These are phyloP conservation scores for Pyrenula aspistea DNA, from an alignment of 495 filamentous ascomycete species.

Conservation along the genomic window DNA sequence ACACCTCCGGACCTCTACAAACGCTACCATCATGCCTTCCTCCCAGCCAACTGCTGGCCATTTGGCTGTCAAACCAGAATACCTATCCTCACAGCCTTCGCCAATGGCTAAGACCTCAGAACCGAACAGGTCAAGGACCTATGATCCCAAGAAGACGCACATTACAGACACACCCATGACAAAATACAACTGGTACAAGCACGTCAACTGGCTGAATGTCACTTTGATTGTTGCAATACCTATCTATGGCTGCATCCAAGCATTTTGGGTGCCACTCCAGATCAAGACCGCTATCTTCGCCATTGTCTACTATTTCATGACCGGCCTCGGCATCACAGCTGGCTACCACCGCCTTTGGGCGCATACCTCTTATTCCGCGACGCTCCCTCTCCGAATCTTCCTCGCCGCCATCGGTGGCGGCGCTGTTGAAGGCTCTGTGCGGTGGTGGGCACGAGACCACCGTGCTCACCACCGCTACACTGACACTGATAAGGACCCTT, in stretches of 20 bases:
- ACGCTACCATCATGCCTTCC: constrained; percentile 12
- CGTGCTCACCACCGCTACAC: constrained; percentile 98
- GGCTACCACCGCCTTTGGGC: constrained; percentile 94
- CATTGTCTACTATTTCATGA: constrained; percentile 83
- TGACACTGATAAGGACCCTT: constrained; percentile 98
- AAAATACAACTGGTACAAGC: constrained; percentile 84
- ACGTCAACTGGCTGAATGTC: constrained; percentile 93
- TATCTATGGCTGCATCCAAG: constrained; percentile 57
- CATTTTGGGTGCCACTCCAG: constrained; percentile 72
- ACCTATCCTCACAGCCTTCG: constrained; percentile 12
- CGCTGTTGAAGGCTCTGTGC: constrained; percentile 88
- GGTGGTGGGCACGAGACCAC: constrained; percentile 97
- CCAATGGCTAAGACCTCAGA: constrained; percentile 15
- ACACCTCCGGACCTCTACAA: neutral
- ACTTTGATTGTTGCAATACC: constrained; percentile 80
- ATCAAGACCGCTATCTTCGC: constrained; percentile 70
- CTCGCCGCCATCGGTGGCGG: constrained; percentile 86
- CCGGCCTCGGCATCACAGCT: constrained; percentile 80
- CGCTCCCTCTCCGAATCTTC: constrained; percentile 78
- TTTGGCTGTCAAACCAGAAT: constrained; percentile 14
- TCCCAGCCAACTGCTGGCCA: constrained; percentile 13
- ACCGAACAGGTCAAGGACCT: constrained; percentile 12
- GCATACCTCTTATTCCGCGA: constrained; percentile 89
- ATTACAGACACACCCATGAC: constrained; percentile 60
- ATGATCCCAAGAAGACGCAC: constrained; percentile 42